Evolutionary conservation across 139 green algal species (phyloP).

Genomic region (Marvania coccoides): DNA sequence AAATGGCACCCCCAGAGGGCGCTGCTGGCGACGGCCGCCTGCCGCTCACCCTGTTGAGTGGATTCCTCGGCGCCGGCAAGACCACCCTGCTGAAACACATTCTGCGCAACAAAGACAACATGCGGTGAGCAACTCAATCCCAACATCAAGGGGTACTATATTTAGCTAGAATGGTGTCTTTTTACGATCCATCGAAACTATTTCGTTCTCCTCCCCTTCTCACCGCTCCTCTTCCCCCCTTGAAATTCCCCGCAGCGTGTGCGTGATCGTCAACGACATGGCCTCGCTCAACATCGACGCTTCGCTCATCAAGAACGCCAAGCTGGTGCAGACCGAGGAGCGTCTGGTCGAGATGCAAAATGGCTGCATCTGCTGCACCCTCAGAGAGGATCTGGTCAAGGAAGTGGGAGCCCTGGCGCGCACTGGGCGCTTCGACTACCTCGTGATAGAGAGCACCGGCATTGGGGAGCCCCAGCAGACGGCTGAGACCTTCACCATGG

Average conservation of each 20-base stretch:
- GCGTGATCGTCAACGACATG: conserved; percentile 76
- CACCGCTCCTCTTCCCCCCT: background rate
- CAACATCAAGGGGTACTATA: background rate
- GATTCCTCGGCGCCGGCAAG: conserved; percentile 70
- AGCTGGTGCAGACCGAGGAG: conserved; percentile 19
- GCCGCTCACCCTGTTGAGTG: conserved; percentile 55
- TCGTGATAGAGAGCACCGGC: conserved; percentile 72
- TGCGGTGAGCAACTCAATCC: conserved; percentile 1
- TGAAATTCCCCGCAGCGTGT: background rate
- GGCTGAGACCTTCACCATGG: conserved; percentile 47
- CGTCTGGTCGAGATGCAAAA: conserved; percentile 57
- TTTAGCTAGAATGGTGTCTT: too few relatives aligned
- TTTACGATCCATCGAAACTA: too few relatives aligned
- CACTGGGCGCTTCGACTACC: conserved; percentile 49
- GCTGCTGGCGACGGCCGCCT: conserved; percentile 7
- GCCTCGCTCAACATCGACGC: conserved; percentile 74
- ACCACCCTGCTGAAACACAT: conserved; percentile 72
- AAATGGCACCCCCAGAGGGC: background rate
- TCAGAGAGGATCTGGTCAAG: conserved; percentile 52
- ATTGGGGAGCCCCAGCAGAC: conserved; percentile 58
- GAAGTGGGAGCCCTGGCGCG: conserved; percentile 41
- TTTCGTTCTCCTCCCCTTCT: too few relatives aligned
- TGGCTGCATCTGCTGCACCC: conserved; percentile 81
- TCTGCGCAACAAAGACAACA: conserved; percentile 29
- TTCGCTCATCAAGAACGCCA: conserved; percentile 32